Evolutionary conservation across 1,284 basidiomycete species (phyloP).

Genomic region (Cutaneotrichosporon sp.): DNA sequence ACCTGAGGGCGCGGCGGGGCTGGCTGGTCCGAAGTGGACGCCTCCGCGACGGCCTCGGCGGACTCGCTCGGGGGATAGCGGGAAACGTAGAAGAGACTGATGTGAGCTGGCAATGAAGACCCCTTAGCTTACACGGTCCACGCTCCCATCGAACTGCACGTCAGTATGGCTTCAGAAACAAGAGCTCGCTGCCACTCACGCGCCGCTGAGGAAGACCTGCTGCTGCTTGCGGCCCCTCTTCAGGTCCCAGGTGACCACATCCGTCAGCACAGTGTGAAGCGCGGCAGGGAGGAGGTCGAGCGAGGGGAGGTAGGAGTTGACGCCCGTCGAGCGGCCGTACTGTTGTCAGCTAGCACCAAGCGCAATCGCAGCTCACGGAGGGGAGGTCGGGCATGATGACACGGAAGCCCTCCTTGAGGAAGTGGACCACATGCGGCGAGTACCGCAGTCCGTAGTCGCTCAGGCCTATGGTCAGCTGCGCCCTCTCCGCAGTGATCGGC

Average conservation of each 20-base stretch:
- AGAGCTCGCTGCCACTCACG: slow-evolving; percentile 36
- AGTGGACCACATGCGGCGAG: slow-evolving; percentile 53
- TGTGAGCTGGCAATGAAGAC: not conserved
- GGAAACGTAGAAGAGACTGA: slow-evolving; percentile 46
- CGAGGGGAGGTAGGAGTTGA: slow-evolving; percentile 56
- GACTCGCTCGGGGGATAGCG: slow-evolving; percentile 46
- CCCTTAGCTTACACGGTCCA: slow-evolving; percentile 36
- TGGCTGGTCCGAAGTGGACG: slow-evolving; percentile 2
- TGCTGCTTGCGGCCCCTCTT: slow-evolving; percentile 38
- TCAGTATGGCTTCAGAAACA: slow-evolving; percentile 16
- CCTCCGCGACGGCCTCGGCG: slow-evolving; percentile 21
- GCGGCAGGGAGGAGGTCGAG: slow-evolving; percentile 54
- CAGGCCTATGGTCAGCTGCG: slow-evolving; percentile 38
- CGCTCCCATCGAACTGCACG: slow-evolving; percentile 30
- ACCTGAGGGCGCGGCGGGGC: slow-evolving; percentile 33
- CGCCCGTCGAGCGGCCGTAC: slow-evolving; percentile 54
- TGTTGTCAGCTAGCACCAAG: slow-evolving; percentile 23
- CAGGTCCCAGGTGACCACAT: slow-evolving; percentile 50
- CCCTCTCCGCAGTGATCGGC: not conserved
- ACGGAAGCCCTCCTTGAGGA: slow-evolving; percentile 57
- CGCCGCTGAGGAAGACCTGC: slow-evolving; percentile 55
- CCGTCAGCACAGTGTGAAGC: slow-evolving; percentile 55
- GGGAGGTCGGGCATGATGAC: slow-evolving; percentile 58
- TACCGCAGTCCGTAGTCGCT: slow-evolving; percentile 55
- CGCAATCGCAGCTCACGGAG: slow-evolving; percentile 38